Conservation (phyloP, 2,329 filamentous ascomycete genomes). For the Drechslerella stenobrocha region DNA sequence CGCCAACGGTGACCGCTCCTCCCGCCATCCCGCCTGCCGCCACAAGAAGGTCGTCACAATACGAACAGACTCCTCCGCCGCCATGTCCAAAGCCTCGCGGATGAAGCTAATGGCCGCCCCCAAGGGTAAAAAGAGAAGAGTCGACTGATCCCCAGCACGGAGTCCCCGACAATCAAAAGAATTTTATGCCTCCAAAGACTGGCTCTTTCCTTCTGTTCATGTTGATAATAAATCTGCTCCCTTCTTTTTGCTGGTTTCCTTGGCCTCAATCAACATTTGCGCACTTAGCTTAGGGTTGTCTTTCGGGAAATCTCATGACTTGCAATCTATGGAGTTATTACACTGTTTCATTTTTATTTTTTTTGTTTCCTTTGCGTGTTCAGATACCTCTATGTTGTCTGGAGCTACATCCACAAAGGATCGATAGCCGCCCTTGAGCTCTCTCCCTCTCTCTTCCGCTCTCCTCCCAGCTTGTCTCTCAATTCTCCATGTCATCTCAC, state of each 20-base stretch:
- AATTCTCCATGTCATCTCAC: too few relatives aligned
- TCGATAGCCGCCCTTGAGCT: background rate
- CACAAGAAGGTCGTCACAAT: constrained; percentile 68
- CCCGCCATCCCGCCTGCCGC: constrained; percentile 65
- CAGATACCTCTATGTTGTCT: constrained; percentile 19
- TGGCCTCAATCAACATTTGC: constrained; percentile 18
- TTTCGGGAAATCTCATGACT: constrained; percentile 48
- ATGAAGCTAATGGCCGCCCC: constrained; percentile 81
- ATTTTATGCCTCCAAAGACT: constrained; percentile 25
- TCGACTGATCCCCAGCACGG: constrained; percentile 57
- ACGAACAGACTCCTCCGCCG: constrained; percentile 86
- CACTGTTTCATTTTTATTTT: constrained; percentile 16
- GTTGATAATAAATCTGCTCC: constrained; percentile 47
- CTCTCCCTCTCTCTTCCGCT: too few relatives aligned
- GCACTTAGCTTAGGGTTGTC: constrained; percentile 44
- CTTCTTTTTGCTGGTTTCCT: constrained; percentile 16
- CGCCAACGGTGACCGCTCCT: constrained; percentile 59
- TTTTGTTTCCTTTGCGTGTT: constrained; percentile 11
- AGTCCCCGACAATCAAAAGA: constrained; percentile 28
- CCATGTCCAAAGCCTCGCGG: constrained; percentile 77
- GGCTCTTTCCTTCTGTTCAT: constrained; percentile 47
- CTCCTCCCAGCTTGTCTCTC: too few relatives aligned
- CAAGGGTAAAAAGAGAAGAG: constrained; percentile 87
- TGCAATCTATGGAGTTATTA: constrained; percentile 44
- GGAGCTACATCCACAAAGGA: background rate